Conservation (phyloP, 306 rosid species). For the Hippophae rhamnoides region DNA sequence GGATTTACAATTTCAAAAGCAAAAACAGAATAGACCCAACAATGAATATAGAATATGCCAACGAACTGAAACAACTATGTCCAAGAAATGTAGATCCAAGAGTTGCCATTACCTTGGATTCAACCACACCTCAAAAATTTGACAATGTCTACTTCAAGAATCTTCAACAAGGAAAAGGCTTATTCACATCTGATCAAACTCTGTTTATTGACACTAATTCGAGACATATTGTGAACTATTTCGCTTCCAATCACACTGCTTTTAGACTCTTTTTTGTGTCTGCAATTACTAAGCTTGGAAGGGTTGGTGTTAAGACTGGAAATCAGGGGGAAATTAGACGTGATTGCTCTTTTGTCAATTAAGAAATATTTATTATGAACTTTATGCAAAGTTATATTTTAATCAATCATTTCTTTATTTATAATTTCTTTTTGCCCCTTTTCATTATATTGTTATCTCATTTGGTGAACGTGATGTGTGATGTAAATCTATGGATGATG, state of each 20-base stretch:
- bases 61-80: conserved; percentile 39
- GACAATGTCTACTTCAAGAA: conserved; percentile 73
- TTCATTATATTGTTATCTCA: no score
- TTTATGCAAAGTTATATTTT: neutral
- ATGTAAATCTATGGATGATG: no score
- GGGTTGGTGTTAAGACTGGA: conserved; percentile 49
- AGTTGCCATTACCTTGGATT: conserved; percentile 49
- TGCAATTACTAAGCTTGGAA: conserved; percentile 70
- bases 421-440: no score
- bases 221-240: conserved; percentile 45
- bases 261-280: conserved; percentile 48
- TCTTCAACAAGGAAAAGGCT: conserved; percentile 65
- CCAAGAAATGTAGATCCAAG: conserved; percentile 55
- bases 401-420: no score
- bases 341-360: conserved; percentile 46
- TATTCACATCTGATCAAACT: conserved; percentile 69
- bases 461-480: no score
- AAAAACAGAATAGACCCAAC: conserved; percentile 54
- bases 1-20: conserved; percentile 52
- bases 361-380: neutral
- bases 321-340: conserved; percentile 56
- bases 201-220: conserved; percentile 48
- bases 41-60: conserved; percentile 39
- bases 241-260: conserved; percentile 55
- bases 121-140: conserved; percentile 41